Evolutionary conservation across 2,329 filamentous ascomycete genomes (phyloP), one percentile per base, ranked within the genome.

Genomic region (Orbilia javanica): DNA sequence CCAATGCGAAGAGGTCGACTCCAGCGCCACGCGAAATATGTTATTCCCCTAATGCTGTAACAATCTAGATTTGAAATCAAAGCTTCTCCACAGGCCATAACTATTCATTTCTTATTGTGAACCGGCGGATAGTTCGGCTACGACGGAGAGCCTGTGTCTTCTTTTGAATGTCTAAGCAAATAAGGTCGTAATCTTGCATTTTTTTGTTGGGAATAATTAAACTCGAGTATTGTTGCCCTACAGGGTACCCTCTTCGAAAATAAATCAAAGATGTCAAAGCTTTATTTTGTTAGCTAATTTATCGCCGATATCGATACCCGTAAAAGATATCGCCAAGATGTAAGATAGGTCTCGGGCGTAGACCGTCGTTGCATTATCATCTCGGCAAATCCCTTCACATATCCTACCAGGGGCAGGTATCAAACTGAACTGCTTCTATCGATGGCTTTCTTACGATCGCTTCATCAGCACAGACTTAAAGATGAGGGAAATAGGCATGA

Each of bases 21-120:
- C 20, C 67, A 44, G 15, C 44, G 55, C 29, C 67, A 63, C 67
- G 20, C 55, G 27, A 44, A 42, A 25, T 18, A 31, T 27, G 18
- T n/a, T 55, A 20, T 27, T 42, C 52, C n/a, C 18, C 31, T 6
- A 22, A 42, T 29, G 22, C 18, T 18, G 11, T 7, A 27, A 48
- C 25, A 39, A 10, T 34, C 60, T 60, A 73, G 60, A 73, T 66
- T 66, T 73, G 69, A 73, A 72, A 66, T 50, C 57, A 65, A 60
- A 73, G 29, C 20, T 25, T 66, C 50, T 60, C 60, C 39, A 50
- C 60, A 57, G 53, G 18, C 20, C 13, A 22, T 29, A 29, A 48
- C 13, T 22, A 15, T 62, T 15, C 22, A 44, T 50, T 7, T 39
- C 50, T 50, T 3, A 66, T 65, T 66, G 50, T 48, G 69, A 66